Evolutionary conservation across 129 eudicot species (phyloP).

Genomic region (Centrapalus pauciflorus): DNA sequence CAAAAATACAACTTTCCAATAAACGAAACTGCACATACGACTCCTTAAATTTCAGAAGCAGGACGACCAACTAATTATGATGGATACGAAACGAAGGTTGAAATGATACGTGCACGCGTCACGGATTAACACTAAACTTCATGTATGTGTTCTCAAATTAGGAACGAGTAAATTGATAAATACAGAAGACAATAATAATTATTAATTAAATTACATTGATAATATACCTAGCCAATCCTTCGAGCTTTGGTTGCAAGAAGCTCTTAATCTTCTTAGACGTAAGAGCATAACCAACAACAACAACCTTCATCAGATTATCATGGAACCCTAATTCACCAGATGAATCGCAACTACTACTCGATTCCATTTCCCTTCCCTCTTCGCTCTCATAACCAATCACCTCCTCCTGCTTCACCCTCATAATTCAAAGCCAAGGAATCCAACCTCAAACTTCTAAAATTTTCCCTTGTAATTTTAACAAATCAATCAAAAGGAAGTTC

Average conservation of each 20-base stretch:
- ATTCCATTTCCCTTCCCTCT: constrained; percentile 31
- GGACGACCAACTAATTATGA: neutral
- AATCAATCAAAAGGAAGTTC: neutral
- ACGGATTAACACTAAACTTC: no score
- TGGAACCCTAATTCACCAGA: constrained; percentile 45
- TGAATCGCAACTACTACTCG: constrained; percentile 21
- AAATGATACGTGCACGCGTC: neutral
- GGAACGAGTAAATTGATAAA: neutral
- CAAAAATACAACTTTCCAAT: neutral
- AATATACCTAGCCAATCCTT: constrained; percentile 93
- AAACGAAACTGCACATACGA: neutral
- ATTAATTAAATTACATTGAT: neutral
- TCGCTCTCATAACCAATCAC: constrained; percentile 31
- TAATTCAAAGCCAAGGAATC: constrained; percentile 8
- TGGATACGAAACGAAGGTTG: neutral
- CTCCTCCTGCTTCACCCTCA: constrained; percentile 68
- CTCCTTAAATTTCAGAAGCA: neutral
- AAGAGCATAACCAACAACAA: constrained; percentile 93
- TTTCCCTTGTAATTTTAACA: neutral
- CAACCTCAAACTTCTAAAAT: neutral
- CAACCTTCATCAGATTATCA: constrained; percentile 42
- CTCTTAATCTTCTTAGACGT: constrained; percentile 87
- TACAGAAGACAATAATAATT: neutral
- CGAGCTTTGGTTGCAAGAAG: constrained; percentile 88
- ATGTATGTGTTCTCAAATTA: no score